These are phyloP conservation scores for Diaporthe longicolla DNA, from an alignment of 2,329 filamentous ascomycete genomes.

Conservation along the genomic window DNA sequence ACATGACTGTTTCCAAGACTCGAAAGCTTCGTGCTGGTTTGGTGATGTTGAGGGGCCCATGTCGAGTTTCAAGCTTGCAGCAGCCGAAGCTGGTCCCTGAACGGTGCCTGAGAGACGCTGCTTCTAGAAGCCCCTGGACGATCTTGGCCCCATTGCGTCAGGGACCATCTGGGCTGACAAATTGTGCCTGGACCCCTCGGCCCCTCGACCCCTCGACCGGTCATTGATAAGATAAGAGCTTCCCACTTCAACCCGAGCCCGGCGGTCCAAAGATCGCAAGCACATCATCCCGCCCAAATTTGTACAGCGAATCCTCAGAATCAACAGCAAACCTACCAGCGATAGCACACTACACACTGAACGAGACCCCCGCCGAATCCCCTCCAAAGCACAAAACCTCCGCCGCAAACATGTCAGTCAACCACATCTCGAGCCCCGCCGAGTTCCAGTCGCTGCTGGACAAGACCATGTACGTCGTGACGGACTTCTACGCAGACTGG, in stretches of 20 bases:
- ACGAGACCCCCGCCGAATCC: not conserved
- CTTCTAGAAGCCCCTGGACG: slow-evolving; percentile 16
- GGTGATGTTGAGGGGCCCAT: not conserved
- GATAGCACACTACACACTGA: too few species aligned
- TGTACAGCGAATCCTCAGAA: rapidly evolving
- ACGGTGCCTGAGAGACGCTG: not conserved
- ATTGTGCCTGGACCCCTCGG: rapidly evolving
- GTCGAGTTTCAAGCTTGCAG: not conserved
- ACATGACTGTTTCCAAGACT: not conserved
- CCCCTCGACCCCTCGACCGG: not conserved
- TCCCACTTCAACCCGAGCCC: slow-evolving; percentile 21
- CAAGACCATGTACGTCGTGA: slow-evolving; percentile 64
- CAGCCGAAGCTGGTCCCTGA: too few species aligned
- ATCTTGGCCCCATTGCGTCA: not conserved
- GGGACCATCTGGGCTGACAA: not conserved
- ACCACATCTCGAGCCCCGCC: slow-evolving; percentile 58
- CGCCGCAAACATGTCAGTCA: slow-evolving; percentile 44
- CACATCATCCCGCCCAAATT: not conserved
- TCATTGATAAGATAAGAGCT: slow-evolving; percentile 39
- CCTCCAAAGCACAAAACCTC: not conserved
- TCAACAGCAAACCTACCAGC: not conserved
- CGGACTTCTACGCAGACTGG: slow-evolving; percentile 73
- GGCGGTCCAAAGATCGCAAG: not conserved
- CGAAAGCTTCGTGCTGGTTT: not conserved
- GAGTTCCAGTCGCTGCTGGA: slow-evolving; percentile 66